A percentile compares a stretch with the other conserved stretches of the same genome.
Evolutionary conservation across 495 filamentous ascomycete genomes (phyloP).

Genomic region (Talaromyces trachyspermus): DNA sequence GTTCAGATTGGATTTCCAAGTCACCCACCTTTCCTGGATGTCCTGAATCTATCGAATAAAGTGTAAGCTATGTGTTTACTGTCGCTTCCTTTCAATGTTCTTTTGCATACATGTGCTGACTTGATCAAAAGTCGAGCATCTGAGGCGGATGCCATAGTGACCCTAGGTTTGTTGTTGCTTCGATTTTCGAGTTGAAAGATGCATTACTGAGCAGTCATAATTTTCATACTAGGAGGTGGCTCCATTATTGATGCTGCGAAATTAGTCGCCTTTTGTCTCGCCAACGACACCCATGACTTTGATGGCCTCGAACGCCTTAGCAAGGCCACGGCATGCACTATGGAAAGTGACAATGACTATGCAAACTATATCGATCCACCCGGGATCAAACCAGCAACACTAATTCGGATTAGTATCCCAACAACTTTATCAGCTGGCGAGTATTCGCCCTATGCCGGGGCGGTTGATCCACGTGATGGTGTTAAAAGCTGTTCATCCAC

Average conservation of each 20-base stretch:
- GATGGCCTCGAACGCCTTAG: constrained; percentile 3
- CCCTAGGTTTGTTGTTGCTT: constrained; percentile 1
- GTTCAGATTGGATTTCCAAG: constrained; percentile 1
- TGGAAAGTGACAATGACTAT: constrained; percentile 4
- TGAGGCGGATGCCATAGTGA: constrained; percentile 3
- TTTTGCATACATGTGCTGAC: too few relatives aligned
- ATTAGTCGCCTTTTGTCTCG: constrained; percentile 1
- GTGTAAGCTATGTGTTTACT: constrained; percentile 5
- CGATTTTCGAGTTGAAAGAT: not conserved
- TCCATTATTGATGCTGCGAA: constrained; percentile 5
- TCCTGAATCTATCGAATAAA: not conserved
- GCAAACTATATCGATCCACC: not conserved
- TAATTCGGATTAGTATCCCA: constrained; percentile 2
- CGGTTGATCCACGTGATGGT: constrained; percentile 2
- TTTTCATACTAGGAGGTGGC: constrained; percentile 1
- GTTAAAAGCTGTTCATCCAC: constrained; percentile 5
- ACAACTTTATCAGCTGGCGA: constrained; percentile 3
- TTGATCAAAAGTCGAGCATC: not conserved
- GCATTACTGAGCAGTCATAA: not conserved
- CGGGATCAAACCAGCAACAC: constrained; percentile 2
- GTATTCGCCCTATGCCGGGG: constrained; percentile 1
- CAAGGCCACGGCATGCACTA: constrained; percentile 6
- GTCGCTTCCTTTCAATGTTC: not conserved
- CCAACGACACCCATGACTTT: constrained; percentile 5
- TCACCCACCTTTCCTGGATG: constrained; percentile 4